Conservation (phyloP, 2,329 filamentous ascomycete species). For the Xylariaceae sp. region DNA sequence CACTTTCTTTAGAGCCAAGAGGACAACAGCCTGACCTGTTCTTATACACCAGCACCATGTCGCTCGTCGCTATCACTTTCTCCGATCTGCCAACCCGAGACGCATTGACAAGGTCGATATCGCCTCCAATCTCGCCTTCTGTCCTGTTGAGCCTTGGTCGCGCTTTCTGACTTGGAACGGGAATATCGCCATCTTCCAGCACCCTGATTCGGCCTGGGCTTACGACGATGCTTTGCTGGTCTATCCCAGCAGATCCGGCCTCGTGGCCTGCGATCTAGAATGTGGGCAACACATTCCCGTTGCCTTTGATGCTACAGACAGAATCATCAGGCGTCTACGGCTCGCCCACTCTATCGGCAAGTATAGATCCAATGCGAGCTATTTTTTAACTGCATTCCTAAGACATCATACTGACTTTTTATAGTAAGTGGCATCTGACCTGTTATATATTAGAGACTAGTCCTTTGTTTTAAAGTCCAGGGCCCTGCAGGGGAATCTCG, state of each 20-base stretch:
- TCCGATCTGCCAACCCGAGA: constrained; percentile 47
- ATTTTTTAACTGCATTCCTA: no score
- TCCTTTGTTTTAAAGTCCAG: no score
- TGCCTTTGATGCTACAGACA: constrained; percentile 49
- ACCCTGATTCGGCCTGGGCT: constrained; percentile 51
- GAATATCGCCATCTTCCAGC: constrained; percentile 41
- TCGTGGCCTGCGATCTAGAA: constrained; percentile 50
- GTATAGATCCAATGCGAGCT: no score
- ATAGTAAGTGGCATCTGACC: no score
- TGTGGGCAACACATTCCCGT: constrained; percentile 42
- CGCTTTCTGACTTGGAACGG: constrained; percentile 42
- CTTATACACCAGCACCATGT: constrained; percentile 28
- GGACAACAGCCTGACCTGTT: no score
- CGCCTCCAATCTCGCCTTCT: constrained; percentile 31
- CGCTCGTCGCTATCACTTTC: constrained; percentile 53
- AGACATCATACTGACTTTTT: no score
- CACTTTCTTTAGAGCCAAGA: no score
- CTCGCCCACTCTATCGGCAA: constrained; percentile 50
- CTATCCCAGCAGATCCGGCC: constrained; percentile 38
- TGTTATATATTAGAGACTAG: no score
- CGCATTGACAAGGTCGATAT: constrained; percentile 44
- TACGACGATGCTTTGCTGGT: constrained; percentile 53
- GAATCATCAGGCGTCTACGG: constrained; percentile 53
- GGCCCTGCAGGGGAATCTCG: no score
- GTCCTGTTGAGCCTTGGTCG: constrained; percentile 44